A percentile compares a stretch with the other conserved stretches of the same genome.
Conservation (phyloP, 257 asterid species). For the Nicotiana benthamiana region DNA sequence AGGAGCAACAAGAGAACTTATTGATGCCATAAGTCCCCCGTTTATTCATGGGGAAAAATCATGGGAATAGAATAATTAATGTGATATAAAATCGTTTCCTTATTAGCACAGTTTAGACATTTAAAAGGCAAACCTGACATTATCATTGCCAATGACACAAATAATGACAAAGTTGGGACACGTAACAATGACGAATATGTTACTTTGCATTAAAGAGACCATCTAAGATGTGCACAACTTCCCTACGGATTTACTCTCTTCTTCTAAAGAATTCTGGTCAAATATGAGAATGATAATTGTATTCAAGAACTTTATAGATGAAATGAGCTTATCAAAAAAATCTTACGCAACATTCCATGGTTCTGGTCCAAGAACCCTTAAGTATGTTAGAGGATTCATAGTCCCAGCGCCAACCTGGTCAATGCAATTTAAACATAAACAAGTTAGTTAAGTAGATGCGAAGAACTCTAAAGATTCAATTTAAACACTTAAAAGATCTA, state of each 20-base stretch:
- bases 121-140: not conserved
- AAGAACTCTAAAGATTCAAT: not conserved
- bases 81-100: not conserved
- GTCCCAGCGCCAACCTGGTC: conserved; percentile 99
- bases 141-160: not conserved
- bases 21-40: not conserved
- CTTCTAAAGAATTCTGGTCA: not conserved
- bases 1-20: not conserved
- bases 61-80: not conserved
- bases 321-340: not conserved
- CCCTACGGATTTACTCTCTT: not conserved
- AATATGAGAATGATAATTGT: not conserved
- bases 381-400: conserved; percentile 90
- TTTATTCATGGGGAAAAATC: not conserved
- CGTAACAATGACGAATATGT: not conserved
- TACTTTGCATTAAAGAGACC: not conserved
- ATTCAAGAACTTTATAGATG: not conserved
- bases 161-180: not conserved
- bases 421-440: conserved; percentile 23
- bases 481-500: not conserved
- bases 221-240: not conserved
- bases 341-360: conserved; percentile 99
- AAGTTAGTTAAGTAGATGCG: conserved; percentile 9
- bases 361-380: conserved; percentile 97
- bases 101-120: not conserved